Evolutionary conservation across 805 yeast species (phyloP).

Genomic region (Schwanniomyces pseudopolymorphus): DNA sequence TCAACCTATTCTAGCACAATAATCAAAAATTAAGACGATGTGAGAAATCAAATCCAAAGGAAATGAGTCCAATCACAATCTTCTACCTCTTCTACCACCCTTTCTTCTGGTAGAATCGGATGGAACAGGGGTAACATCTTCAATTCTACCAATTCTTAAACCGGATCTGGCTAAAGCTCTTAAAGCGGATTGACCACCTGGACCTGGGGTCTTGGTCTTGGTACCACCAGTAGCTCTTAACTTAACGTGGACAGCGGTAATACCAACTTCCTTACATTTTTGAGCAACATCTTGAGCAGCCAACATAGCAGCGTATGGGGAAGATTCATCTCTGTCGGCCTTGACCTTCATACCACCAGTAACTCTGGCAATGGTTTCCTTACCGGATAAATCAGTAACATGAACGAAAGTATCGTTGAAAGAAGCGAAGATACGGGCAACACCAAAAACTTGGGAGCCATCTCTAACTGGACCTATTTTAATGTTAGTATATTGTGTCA

Average conservation of each 20-base stretch:
- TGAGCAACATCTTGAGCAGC: conserved; percentile 99
- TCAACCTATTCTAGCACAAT: neutral
- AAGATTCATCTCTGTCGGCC: conserved; percentile 99
- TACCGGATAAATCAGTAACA: conserved; percentile 98
- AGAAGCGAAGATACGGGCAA: conserved; percentile 99
- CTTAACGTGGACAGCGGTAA: conserved; percentile 98
- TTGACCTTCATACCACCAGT: conserved; percentile 99
- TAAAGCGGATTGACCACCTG: conserved; percentile 99
- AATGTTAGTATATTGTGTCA: conserved; percentile 13
- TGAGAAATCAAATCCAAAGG: neutral
- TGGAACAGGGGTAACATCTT: conserved; percentile 99
- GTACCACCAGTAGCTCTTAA: conserved; percentile 99
- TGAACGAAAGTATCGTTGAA: conserved; percentile 99
- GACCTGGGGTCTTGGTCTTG: conserved; percentile 99
- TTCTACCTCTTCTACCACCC: conserved; percentile 99
- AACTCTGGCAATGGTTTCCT: conserved; percentile 99
- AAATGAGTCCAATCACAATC: conserved; percentile 59
- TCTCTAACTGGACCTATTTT: conserved; percentile 62
- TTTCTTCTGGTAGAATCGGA: conserved; percentile 99
- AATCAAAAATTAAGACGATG: conserved; percentile 1
- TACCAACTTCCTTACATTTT: conserved; percentile 99
- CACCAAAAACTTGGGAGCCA: conserved; percentile 98
- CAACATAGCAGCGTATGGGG: conserved; percentile 99
- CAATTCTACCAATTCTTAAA: conserved; percentile 99
- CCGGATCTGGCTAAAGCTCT: conserved; percentile 99